phyloP scores from a whole-genome alignment of 495 filamentous ascomycete species.

The Thermothielavioides terrestris region DNA sequence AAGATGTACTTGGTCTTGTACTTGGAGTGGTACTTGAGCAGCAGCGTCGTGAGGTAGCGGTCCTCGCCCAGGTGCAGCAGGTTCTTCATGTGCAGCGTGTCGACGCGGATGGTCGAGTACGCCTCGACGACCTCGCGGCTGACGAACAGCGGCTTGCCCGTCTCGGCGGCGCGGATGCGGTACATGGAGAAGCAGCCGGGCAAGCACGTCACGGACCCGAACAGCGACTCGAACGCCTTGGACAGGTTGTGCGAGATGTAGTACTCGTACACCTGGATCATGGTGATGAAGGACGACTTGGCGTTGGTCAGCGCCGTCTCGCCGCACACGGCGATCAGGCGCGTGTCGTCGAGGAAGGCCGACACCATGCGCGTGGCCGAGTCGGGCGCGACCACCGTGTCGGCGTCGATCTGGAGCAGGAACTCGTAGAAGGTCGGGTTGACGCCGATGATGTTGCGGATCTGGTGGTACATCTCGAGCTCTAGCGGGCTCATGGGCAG shows the following conservation, averaged over 20 bases:
- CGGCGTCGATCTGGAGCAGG: slow-evolving; percentile 92
- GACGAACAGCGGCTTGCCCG: slow-evolving; percentile 91
- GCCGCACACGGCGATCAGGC: slow-evolving; percentile 86
- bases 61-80: slow-evolving; percentile 90
- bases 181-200: slow-evolving; percentile 99
- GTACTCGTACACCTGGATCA: slow-evolving; percentile 99
- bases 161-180: slow-evolving; percentile 85
- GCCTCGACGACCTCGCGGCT: slow-evolving; percentile 78
- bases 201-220: slow-evolving; percentile 94
- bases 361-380: slow-evolving; percentile 89
- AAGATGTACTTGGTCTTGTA: slow-evolving; percentile 98
- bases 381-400: slow-evolving; percentile 88
- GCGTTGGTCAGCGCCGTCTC: slow-evolving; percentile 91
- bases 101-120: slow-evolving; percentile 87
- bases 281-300: slow-evolving; percentile 85
- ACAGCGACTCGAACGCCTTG: slow-evolving; percentile 97
- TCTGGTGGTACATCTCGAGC: slow-evolving; percentile 97
- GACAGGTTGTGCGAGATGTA: slow-evolving; percentile 97
- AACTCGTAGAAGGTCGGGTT: slow-evolving; percentile 98
- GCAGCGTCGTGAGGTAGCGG: slow-evolving; percentile 89
- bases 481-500: slow-evolving; percentile 92
- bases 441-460: slow-evolving; percentile 97
- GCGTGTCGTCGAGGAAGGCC: slow-evolving; percentile 82
- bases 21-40: slow-evolving; percentile 83
- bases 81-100: slow-evolving; percentile 99